phyloP scores from a whole-genome alignment of 495 filamentous ascomycete genomes.

The Penicillium maclennaniae region DNA sequence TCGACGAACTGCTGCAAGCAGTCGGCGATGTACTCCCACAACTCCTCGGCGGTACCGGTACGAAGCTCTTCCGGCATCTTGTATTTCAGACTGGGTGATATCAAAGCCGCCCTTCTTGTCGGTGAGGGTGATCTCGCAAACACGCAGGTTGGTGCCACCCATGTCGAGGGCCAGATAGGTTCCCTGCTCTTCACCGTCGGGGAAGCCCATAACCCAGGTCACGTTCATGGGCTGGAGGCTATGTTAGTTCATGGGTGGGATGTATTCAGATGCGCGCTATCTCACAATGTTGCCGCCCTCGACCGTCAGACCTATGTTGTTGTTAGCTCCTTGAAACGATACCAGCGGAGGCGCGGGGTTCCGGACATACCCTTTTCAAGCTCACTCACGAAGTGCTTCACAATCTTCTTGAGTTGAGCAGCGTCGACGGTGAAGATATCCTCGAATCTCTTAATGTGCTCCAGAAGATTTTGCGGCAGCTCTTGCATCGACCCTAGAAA shows the following conservation, averaged over 20 bases:
- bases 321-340: slow-evolving; percentile 1
- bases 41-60: slow-evolving; percentile 82
- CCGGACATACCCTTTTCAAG: slow-evolving; percentile 69
- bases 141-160: slow-evolving; percentile 97
- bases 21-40: slow-evolving; percentile 98
- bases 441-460: slow-evolving; percentile 83
- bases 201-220: slow-evolving; percentile 95
- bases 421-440: slow-evolving; percentile 76
- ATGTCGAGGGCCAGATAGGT: slow-evolving; percentile 94
- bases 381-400: slow-evolving; percentile 82
- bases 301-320: slow-evolving; percentile 63
- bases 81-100: slow-evolving; percentile 98
- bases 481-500: slow-evolving; percentile 68
- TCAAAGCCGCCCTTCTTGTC: slow-evolving; percentile 94
- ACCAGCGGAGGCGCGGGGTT: background rate
- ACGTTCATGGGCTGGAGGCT: slow-evolving; percentile 90
- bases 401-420: slow-evolving; percentile 81
- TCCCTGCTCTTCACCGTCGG: slow-evolving; percentile 83
- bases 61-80: slow-evolving; percentile 94
- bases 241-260: background rate
- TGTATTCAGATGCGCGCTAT: slow-evolving; percentile 10
- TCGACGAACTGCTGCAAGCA: slow-evolving; percentile 95
- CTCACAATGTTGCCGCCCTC: slow-evolving; percentile 92
- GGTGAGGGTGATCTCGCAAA: slow-evolving; percentile 91
- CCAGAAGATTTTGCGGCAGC: slow-evolving; percentile 77